Evolutionary conservation across 176 grass and related monocot genomes (phyloP).

Genomic region (Phragmites australis): DNA sequence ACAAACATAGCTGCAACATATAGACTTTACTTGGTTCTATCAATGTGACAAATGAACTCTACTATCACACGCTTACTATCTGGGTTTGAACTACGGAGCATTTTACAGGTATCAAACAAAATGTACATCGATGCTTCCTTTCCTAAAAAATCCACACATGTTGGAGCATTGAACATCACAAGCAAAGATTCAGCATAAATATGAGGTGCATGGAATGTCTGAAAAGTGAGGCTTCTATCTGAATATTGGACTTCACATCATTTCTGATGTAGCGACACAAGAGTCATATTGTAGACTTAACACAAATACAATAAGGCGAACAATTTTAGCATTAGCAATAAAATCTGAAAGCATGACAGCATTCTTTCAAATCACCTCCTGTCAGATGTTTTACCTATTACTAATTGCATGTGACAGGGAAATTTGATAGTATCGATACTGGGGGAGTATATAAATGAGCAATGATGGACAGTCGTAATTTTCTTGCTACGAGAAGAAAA

Average conservation of each 20-base stretch:
- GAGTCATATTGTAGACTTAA: constrained; percentile 3
- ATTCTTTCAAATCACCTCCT: neutral
- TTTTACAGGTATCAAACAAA: constrained; percentile 18
- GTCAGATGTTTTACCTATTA: neutral
- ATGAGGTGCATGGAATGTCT: neutral
- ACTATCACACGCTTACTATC: neutral
- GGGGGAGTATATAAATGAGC: neutral
- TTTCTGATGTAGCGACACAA: neutral
- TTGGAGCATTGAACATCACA: neutral
- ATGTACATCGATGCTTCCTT: neutral
- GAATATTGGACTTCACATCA: neutral
- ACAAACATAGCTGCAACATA: neutral
- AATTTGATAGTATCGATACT: neutral
- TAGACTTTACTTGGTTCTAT: neutral
- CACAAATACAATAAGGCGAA: neutral
- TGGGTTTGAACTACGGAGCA: neutral
- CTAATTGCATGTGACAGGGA: neutral
- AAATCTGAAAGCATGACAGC: too few species aligned
- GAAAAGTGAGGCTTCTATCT: neutral
- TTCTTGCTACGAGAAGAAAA: neutral
- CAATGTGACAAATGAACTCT: neutral
- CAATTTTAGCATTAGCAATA: too few species aligned
- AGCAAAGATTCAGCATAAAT: neutral
- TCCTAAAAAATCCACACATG: neutral
- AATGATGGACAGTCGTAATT: neutral